phyloP scores from a whole-genome alignment of 1,284 basidiomycete species.

The Tilletia horrida region DNA sequence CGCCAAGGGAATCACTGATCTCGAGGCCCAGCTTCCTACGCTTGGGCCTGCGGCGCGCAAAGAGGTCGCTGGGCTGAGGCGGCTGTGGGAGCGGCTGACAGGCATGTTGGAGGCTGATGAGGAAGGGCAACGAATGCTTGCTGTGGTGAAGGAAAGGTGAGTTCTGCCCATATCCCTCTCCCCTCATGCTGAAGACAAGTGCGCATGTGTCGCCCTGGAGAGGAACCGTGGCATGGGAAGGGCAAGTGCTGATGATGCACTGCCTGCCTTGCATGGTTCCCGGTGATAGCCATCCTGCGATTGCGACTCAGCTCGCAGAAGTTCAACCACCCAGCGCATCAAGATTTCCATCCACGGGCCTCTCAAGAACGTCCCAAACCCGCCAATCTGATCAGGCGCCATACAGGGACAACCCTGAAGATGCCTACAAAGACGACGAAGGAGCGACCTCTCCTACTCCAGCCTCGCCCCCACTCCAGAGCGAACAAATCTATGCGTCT shows the following conservation, averaged over 20 bases:
- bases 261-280: neutral
- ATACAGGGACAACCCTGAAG: conserved; percentile 3
- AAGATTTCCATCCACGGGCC: conserved; percentile 6
- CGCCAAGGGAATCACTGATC: conserved; percentile 2
- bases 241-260: neutral
- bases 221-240: too few relatives aligned
- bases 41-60: conserved; percentile 10
- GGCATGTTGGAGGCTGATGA: conserved; percentile 17
- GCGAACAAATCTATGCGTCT: conserved; percentile 2
- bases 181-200: neutral
- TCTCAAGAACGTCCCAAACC: neutral
- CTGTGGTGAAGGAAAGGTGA: neutral
- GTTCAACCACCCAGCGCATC: conserved; percentile 4
- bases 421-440: conserved; percentile 10
- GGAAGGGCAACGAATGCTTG: conserved; percentile 14
- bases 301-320: neutral
- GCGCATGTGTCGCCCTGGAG: neutral
- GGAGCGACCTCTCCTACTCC: neutral
- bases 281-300: conserved; percentile 5
- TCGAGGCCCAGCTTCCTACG: conserved; percentile 10
- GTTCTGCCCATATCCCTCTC: neutral
- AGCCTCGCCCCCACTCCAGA: neutral
- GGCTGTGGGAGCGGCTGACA: neutral
- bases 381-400: neutral
- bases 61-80: conserved; percentile 17